Conservation (phyloP, 2,329 filamentous ascomycete genomes). For the Dactylellina drechsleri region DNA sequence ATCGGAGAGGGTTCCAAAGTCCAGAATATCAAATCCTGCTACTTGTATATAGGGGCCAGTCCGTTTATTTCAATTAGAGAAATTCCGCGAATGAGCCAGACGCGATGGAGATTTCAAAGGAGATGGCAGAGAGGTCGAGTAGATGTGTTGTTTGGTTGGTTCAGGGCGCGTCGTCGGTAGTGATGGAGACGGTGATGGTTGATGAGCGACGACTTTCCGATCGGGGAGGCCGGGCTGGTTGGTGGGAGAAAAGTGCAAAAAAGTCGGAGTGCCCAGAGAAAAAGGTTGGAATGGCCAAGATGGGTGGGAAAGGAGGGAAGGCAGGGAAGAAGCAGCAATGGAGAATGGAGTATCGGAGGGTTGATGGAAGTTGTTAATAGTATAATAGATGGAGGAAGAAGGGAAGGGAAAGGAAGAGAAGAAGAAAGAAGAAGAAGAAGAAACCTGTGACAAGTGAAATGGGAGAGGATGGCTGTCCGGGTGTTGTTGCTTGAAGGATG, state of each 20-base stretch:
- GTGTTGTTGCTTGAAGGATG: conserved; percentile 19
- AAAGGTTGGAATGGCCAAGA: not conserved
- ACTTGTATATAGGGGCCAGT: not conserved
- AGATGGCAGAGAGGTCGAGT: conserved; percentile 2
- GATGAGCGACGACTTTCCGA: conserved; percentile 21
- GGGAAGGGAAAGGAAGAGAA: not conserved
- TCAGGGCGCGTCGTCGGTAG: conserved; percentile 38
- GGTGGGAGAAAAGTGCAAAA: conserved; percentile 6
- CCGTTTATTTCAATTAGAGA: not conserved
- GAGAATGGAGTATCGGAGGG: no score
- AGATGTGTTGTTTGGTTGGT: conserved; percentile 33
- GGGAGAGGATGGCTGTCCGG: conserved; percentile 11
- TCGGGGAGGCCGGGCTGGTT: conserved; percentile 24
- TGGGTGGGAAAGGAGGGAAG: not conserved
- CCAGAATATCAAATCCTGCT: conserved; percentile 27
- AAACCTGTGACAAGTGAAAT: not conserved
- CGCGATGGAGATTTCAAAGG: conserved; percentile 28
- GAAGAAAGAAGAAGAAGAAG: not conserved
- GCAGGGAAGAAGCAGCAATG: not conserved
- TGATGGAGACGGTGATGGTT: not conserved
- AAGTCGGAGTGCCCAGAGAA: conserved; percentile 8
- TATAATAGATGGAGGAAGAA: no score
- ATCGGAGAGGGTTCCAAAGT: not conserved
- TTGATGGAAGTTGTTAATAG: no score
- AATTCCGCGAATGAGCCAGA: conserved; percentile 17